Conservation (phyloP, 2,329 filamentous ascomycete genomes). For the Aspergillus pseudoviridinutans region DNA sequence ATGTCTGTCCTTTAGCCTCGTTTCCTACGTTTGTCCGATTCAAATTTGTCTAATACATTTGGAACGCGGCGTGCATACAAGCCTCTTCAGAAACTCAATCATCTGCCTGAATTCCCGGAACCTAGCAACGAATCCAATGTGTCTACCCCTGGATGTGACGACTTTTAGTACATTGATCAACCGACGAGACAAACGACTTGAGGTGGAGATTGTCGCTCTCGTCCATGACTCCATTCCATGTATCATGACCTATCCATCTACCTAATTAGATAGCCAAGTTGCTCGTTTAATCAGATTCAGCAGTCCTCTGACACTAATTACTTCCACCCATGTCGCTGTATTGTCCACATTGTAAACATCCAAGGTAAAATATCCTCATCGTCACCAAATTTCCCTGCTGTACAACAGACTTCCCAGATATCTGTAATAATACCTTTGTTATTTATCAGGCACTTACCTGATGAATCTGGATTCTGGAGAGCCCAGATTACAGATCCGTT, state of each 20-base stretch:
- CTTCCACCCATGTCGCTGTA: not conserved
- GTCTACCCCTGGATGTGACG: not conserved
- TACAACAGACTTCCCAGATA: not conserved
- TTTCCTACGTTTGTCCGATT: not conserved
- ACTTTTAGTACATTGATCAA: not conserved
- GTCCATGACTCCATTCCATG: too few species aligned
- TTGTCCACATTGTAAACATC: not conserved
- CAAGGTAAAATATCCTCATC: not conserved
- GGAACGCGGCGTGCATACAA: not conserved
- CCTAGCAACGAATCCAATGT: not conserved
- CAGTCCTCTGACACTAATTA: not conserved
- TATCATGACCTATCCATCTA: too few species aligned
- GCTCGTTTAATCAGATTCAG: not conserved
- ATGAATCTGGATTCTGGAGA: conserved; percentile 4
- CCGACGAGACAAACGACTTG: not conserved
- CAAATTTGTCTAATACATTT: not conserved
- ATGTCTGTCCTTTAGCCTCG: not conserved
- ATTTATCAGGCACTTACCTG: not conserved
- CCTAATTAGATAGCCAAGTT: not conserved
- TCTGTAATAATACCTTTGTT: not conserved
- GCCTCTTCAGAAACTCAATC: not conserved
- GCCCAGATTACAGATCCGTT: conserved; percentile 3
- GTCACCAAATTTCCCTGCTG: not conserved
- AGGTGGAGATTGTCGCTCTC: not conserved
- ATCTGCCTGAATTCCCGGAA: not conserved